Evolutionary conservation across 23 red algal genomes (phyloP), one percentile per base, ranked within the genome.

Genomic region (Cyanidioschyzon merolae): DNA sequence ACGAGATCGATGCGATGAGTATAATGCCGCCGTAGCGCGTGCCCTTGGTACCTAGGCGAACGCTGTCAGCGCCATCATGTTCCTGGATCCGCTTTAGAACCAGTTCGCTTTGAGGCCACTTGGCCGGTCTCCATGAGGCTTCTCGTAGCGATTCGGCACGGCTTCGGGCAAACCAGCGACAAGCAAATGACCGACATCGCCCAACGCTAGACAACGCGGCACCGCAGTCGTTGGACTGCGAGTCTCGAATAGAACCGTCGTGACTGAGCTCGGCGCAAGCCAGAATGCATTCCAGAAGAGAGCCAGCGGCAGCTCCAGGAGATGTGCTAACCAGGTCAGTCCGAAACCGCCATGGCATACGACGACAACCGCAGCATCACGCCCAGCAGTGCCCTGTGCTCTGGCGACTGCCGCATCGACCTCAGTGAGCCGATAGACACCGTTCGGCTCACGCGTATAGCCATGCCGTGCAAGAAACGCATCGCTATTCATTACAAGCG

Each of bases 311-410:
- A 98, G 71, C 50, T 80, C 51, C 27, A 98, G 85, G 41, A 98
- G 79, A 45, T 98, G 94, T 27, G 94, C 74, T 7, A 98, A 76
- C 94, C 94, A 98, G 32, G 94, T 91, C 17, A 98, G 80, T 41
- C 94, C 94, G 59, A 98, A 98, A 0, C 94, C 94, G 40, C 94
- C 94, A 75, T 98, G 94, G 58, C 94, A 98, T 39, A 98, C 88
- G 21, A 98, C 94, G 2, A 86, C 94, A 25, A 98, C 67, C 50
- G 82, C 82, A 39, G 58, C 76, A 68, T 82, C 81, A 2, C 77
- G 57, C 15, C 76, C 68, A 77, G 80, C 80, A 41, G 59, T 79
- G 12, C 30, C 63, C n/a, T 71, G 63, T 25, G 7, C 63, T 3
- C 7, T 12, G 63, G 12, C 63, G 29, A 32, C 3, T 3, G 63